Base-by-base conservation (phyloP, 108 stramenopile genomes). In the Pelagomonas calceolata region DNA sequence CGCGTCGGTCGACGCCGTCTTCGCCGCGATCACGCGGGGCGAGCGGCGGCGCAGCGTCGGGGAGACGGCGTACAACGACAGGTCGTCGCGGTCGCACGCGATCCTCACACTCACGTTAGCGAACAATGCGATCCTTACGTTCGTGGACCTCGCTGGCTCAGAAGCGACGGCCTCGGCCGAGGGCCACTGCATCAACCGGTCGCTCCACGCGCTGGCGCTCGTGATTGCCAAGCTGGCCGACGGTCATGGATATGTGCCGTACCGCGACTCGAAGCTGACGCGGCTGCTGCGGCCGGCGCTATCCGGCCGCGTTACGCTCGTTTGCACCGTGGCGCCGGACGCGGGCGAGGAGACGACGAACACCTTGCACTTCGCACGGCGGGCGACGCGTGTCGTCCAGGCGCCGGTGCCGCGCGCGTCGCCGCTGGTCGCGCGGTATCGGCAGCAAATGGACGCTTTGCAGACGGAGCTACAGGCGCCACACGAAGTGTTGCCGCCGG, bases 101-200 rank as follows among this genome's bases (percentile, higher is more conserved):
- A 43, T 43, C 12, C 12, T 43, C 5, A 5, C 5, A 64, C 5
- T 31, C 9, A 64, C 30, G 64, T 21, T n/a, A 10, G 64, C 4
- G 64, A 21, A 4, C 85, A 85, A 14, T 74, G 83, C 17, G 67
- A 79, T 18, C 9, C 84, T 86, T 7, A 84, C 78, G 72, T 72
- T 86, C 10, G 85, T 86, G 29, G 85, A 86, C 36, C 78, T 86
- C 17, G 85, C 85, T 15, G 85, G 85, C 32, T 84, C 83, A 7
- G 39, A 43, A 12, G 39, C 39, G 4, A 78, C 81, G 32, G 77
- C 76, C 60, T 81, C 82, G 12, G 71, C 37, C 4, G 85, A 86
- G 72, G 84, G 82, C 15, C 81, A 81, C 36, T 82, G 82, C 64
- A 86, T 86, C 73, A 86, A 86, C 70, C 74, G 79, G 45, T 76